Evolutionary conservation across 805 yeast genomes (phyloP).

Genomic region (Myxozyma vanderwaltii): DNA sequence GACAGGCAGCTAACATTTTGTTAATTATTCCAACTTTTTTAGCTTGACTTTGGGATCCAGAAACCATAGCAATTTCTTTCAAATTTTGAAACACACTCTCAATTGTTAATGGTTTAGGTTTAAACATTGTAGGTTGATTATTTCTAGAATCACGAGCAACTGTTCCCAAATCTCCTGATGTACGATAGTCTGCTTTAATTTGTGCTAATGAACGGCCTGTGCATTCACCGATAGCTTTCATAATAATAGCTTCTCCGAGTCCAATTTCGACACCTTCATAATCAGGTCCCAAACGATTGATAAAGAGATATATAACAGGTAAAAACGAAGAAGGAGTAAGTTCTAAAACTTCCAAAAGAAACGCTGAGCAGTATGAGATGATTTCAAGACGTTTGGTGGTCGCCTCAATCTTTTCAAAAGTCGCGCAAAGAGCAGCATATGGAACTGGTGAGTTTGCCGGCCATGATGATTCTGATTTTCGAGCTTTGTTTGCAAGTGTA

Average conservation of each 20-base stretch:
- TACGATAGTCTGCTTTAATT: slow-evolving; percentile 71
- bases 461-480: slow-evolving; percentile 13
- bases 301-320: slow-evolving; percentile 77
- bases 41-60: slow-evolving; percentile 81
- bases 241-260: slow-evolving; percentile 82
- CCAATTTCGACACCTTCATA: slow-evolving; percentile 94
- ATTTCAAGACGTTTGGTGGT: slow-evolving; percentile 85
- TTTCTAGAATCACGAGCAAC: slow-evolving; percentile 84
- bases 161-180: slow-evolving; percentile 85
- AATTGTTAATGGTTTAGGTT: slow-evolving; percentile 78
- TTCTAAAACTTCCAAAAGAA: slow-evolving; percentile 64
- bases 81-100: slow-evolving; percentile 72
- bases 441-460: slow-evolving; percentile 22
- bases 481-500: slow-evolving; percentile 3
- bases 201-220: slow-evolving; percentile 78
- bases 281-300: slow-evolving; percentile 74
- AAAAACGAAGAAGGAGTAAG: slow-evolving; percentile 59
- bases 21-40: slow-evolving; percentile 78
- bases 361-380: slow-evolving; percentile 69
- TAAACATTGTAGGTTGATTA: slow-evolving; percentile 90
- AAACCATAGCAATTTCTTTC: slow-evolving; percentile 70
- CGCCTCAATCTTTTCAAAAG: slow-evolving; percentile 75
- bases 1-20: slow-evolving; percentile 80
- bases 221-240: slow-evolving; percentile 86
- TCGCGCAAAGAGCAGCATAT: slow-evolving; percentile 43